Base-by-base conservation (phyloP, 345 rosid genomes). In the Hibiscus mutabilis region DNA sequence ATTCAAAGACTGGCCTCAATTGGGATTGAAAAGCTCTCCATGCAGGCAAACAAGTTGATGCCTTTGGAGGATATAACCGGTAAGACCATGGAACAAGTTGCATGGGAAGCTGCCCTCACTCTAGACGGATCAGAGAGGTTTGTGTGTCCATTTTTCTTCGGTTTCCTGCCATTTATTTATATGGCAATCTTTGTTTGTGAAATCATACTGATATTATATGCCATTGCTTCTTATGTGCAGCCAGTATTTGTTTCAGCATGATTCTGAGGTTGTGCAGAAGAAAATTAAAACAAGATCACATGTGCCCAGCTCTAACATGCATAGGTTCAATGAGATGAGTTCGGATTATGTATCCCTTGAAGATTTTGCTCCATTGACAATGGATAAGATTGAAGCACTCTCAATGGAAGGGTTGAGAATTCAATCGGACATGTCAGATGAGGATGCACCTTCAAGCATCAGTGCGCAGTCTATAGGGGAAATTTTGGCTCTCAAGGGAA, bases 351-450 rank as follows among this genome's bases (percentile, higher is more conserved):
- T 87, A 71, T 89, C 96, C 77, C 86, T 94, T 29, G 98, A 91
- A 79, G 93, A 94, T 78, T 90, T 94, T 67, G 97, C 96, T 75
- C 98, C 98, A 66, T 79, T 94, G 84, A 97, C 98, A 65, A 86
- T 94, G 94, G 96, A 94, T 83, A 93, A 94, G 86, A 89, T 94
- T 67, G 98, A 94, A 86, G 96, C 96, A 52, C 96, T 94, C 75
- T 86, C 96, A 44, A 80, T 94, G 72, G 98, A 94, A 81, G 98
- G 98, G 59, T 80, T 94, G 81, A 89, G 91, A 82, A 88, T 91
- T 79, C 97, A 91, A 74, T 89, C 97, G 53, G 97, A 90, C 78
- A 83, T 92, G 96, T 84, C 90, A 16, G 88, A 82, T 47, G 87
- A 73, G 74, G 90, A 87, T 69, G 88, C 97, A 46, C 87, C 96